Evolutionary conservation across 768 basidiomycete species (phyloP).

Genomic region (Leccinellum rugosiceps): DNA sequence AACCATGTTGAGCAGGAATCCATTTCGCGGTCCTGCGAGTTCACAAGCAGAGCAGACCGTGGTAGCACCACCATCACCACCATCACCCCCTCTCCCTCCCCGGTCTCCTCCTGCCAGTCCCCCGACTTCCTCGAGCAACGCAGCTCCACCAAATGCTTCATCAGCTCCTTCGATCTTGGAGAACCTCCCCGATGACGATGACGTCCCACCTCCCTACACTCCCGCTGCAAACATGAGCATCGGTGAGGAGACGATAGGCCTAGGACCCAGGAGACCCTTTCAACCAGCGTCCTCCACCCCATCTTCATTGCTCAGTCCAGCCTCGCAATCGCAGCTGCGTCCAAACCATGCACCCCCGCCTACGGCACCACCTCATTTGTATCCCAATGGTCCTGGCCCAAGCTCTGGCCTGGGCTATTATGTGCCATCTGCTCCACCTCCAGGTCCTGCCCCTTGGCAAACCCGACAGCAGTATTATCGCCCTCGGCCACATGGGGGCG

Average conservation of each 20-base stretch:
- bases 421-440: conserved; percentile 6
- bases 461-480: conserved; percentile 14
- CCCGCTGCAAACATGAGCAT: conserved; percentile 51
- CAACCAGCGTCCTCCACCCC: conserved; percentile 37
- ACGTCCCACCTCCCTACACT: conserved; percentile 71
- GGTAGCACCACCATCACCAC: neutral
- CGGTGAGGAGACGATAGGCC: conserved; percentile 62
- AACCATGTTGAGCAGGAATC: conserved; percentile 19
- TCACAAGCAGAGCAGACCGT: neutral
- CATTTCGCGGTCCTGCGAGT: conserved; percentile 9
- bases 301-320: neutral
- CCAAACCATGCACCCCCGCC: neutral
- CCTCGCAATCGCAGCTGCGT: neutral
- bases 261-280: conserved; percentile 63
- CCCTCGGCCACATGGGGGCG: conserved; percentile 13
- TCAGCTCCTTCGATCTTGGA: neutral
- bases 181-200: conserved; percentile 39
- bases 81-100: conserved; percentile 5
- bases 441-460: conserved; percentile 20
- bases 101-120: neutral
- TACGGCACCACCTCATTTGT: neutral
- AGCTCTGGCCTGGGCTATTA: conserved; percentile 1
- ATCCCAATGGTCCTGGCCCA: neutral
- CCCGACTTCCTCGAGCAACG: neutral
- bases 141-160: neutral